Evolutionary conservation across 306 rosid genomes (phyloP).

Genomic region (Lathyrus aphaca): DNA sequence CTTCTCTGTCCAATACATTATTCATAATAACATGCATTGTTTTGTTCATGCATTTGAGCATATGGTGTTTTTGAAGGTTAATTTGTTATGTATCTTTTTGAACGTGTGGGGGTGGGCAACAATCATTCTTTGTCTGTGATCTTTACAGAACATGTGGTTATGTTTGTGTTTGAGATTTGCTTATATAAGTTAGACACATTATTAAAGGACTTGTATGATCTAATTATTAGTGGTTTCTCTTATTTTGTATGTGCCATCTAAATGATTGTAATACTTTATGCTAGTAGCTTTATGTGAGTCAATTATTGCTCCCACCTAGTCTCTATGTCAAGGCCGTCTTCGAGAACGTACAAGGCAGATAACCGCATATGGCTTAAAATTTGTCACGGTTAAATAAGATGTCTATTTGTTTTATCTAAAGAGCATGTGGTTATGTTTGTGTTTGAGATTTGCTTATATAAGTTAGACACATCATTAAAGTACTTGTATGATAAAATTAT

Average conservation of each 20-base stretch:
- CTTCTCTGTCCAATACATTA: no score
- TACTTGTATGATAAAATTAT: background rate
- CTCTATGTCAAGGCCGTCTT: constrained; percentile 20
- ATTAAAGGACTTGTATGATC: constrained; percentile 12
- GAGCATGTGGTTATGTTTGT: constrained; percentile 44
- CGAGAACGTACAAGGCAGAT: no score
- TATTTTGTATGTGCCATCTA: constrained; percentile 35
- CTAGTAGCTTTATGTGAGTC: constrained; percentile 36
- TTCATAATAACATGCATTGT: background rate
- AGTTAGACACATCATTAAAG: constrained; percentile 34
- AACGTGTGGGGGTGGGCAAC: constrained; percentile 45
- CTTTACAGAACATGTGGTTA: constrained; percentile 44
- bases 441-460: constrained; percentile 37
- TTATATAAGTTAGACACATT: constrained; percentile 32
- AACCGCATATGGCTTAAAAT: no score
- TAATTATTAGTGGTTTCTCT: constrained; percentile 26
- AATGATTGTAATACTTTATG: constrained; percentile 41
- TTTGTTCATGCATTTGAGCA: constrained; percentile 40
- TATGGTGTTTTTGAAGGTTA: constrained; percentile 26
- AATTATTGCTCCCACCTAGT: constrained; percentile 42
- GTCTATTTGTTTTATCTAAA: no score
- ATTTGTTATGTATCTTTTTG: constrained; percentile 38
- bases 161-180: constrained; percentile 39
- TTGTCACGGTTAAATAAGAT: background rate
- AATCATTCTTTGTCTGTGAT: constrained; percentile 38